A percentile compares a stretch with the other conserved stretches of the same genome.
phyloP scores from a whole-genome alignment of 345 rosid genomes.

The Schrenkiella parvula region DNA sequence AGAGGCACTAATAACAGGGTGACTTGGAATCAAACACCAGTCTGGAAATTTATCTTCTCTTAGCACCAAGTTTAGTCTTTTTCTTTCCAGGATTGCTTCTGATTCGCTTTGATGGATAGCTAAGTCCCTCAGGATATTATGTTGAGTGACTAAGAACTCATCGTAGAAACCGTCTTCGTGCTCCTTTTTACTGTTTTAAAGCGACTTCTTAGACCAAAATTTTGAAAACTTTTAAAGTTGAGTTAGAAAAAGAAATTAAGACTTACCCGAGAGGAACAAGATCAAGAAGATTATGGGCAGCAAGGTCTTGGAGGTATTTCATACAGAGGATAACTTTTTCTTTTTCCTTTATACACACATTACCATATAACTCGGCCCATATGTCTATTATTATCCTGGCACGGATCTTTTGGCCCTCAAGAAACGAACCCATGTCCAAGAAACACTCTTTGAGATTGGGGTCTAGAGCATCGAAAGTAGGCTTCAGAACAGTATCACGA shows the following conservation, averaged over 20 bases:
- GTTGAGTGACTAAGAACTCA: constrained; percentile 41
- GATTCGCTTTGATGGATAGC: constrained; percentile 29
- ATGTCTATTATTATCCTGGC: constrained; percentile 44
- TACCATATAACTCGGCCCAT: constrained; percentile 41
- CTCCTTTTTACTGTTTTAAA: constrained; percentile 26
- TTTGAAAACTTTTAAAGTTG: not conserved
- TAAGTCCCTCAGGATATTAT: constrained; percentile 51
- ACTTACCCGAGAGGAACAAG: constrained; percentile 37
- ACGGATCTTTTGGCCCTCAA: constrained; percentile 48
- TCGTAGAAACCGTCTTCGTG: constrained; percentile 39
- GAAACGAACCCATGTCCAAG: constrained; percentile 53
- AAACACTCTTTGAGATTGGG: constrained; percentile 39
- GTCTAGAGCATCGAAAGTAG: constrained; percentile 39
- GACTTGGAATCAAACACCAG: constrained; percentile 36
- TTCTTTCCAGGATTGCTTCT: not conserved
- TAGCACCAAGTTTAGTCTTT: constrained; percentile 38
- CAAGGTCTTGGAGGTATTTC: constrained; percentile 41
- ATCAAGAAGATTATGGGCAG: constrained; percentile 37
- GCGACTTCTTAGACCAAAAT: not conserved
- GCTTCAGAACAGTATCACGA: constrained; percentile 30
- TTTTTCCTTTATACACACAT: constrained; percentile 1
- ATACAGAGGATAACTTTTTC: constrained; percentile 4
- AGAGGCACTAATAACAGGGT: constrained; percentile 4
- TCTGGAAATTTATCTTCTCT: constrained; percentile 32
- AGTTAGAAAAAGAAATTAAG: not conserved